phyloP scores from a whole-genome alignment of 129 eudicot genomes.

The Flaveria brownii region DNA sequence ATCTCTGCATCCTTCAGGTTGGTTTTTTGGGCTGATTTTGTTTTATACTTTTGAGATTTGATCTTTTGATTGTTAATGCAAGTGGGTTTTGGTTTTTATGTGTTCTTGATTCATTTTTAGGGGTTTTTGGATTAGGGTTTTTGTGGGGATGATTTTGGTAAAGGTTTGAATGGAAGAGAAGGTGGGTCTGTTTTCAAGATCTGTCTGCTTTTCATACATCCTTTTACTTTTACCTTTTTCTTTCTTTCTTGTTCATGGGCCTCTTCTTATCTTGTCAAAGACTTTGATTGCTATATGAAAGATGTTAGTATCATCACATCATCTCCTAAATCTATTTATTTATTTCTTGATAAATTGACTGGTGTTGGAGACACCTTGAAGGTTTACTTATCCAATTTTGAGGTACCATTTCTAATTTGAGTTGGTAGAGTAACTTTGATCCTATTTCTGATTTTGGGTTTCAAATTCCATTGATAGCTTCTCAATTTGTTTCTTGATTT shows the following conservation, averaged over 20 bases:
- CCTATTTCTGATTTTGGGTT: slow-evolving; percentile 9
- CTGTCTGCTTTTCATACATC: slow-evolving; percentile 57
- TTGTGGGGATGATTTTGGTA: slow-evolving; percentile 57
- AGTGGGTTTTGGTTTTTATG: slow-evolving; percentile 41
- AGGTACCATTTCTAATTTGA: slow-evolving; percentile 21
- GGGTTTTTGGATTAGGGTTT: slow-evolving; percentile 46
- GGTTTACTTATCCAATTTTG: slow-evolving; percentile 1
- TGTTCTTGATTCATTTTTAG: slow-evolving; percentile 1
- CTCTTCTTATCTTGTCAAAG: slow-evolving; percentile 57
- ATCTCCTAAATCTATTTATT: slow-evolving; percentile 8
- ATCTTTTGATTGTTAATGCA: slow-evolving; percentile 46
- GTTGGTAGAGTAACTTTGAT: slow-evolving; percentile 21
- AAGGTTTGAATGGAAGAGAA: slow-evolving; percentile 50
- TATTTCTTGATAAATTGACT: slow-evolving; percentile 20
- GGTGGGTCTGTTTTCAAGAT: slow-evolving; percentile 63
- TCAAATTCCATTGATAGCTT: neutral
- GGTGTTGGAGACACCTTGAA: neutral
- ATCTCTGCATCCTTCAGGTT: neutral
- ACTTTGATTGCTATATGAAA: slow-evolving; percentile 36
- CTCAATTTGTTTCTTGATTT: slow-evolving; percentile 2
- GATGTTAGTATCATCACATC: slow-evolving; percentile 39
- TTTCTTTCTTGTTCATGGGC: slow-evolving; percentile 35
- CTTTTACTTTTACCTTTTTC: slow-evolving; percentile 40
- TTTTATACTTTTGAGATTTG: slow-evolving; percentile 30
- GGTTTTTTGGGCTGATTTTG: slow-evolving; percentile 30